Conservation (phyloP, 2,329 filamentous ascomycete genomes). For the Pseudogymnoascus sp. region DNA sequence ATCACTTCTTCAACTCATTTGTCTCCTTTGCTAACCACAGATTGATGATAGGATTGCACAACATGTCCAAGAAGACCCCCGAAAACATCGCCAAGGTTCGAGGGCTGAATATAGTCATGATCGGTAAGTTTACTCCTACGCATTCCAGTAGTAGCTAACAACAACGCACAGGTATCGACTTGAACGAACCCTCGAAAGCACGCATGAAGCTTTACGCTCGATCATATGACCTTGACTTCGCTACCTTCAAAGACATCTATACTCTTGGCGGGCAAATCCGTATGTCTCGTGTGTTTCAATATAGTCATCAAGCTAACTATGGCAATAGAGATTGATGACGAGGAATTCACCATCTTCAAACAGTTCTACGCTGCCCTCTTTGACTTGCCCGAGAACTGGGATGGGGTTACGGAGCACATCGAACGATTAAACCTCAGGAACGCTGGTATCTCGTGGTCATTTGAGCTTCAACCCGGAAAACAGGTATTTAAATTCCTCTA, state of each 20-base stretch:
- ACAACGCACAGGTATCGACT: neutral
- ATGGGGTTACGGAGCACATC: neutral
- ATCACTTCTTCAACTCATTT: neutral
- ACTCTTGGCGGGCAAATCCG: neutral
- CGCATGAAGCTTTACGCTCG: neutral
- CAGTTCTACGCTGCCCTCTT: neutral
- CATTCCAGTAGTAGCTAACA: neutral
- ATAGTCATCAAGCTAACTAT: too few relatives aligned
- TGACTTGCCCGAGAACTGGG: neutral
- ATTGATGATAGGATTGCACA: too few relatives aligned
- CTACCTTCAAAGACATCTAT: neutral
- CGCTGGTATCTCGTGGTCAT: neutral
- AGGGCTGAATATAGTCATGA: neutral
- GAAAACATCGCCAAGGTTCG: neutral
- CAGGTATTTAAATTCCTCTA: neutral
- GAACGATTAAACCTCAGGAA: neutral
- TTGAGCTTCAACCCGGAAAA: neutral
- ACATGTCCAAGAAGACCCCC: neutral
- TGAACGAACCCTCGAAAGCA: neutral
- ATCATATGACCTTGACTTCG: neutral
- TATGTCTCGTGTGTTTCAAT: neutral
- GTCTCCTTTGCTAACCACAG: too few relatives aligned
- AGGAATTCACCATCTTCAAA: neutral
- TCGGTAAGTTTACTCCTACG: neutral
- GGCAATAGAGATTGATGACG: neutral